A percentile compares a stretch with the other conserved stretches of the same genome.
phyloP scores from a whole-genome alignment of 75 land plant genomes.

The Pseudotsuga menziesii region DNA sequence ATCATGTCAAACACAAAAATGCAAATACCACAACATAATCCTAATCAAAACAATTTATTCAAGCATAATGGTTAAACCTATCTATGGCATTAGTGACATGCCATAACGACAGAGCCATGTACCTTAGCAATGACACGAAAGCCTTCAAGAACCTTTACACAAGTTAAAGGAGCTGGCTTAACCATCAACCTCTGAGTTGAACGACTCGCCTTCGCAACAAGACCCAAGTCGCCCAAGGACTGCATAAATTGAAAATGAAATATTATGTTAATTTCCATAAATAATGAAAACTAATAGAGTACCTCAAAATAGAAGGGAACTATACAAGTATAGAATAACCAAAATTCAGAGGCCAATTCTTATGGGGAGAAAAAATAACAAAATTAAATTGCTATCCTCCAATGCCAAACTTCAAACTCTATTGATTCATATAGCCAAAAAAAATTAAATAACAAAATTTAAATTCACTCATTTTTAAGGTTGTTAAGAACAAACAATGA shows the following conservation, averaged over 20 bases:
- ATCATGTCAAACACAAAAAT: background rate
- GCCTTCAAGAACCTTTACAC: constrained; percentile 76
- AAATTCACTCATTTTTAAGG: too few species aligned
- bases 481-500: too few species aligned
- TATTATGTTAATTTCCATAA: too few species aligned
- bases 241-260: constrained; percentile 31
- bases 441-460: too few species aligned
- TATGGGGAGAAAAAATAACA: too few species aligned
- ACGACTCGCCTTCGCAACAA: constrained; percentile 92
- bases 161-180: constrained; percentile 71
- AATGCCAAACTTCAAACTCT: too few species aligned
- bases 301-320: too few species aligned
- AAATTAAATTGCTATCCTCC: too few species aligned
- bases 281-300: too few species aligned
- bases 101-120: background rate
- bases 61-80: background rate
- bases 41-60: background rate
- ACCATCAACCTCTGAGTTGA: constrained; percentile 71
- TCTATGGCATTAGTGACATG: background rate
- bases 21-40: background rate
- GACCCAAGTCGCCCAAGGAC: constrained; percentile 93
- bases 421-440: too few species aligned
- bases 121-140: constrained; percentile 90
- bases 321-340: too few species aligned
- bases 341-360: too few species aligned